These are phyloP conservation scores for Xanthoconium purpureum DNA, from an alignment of 768 basidiomycete species.

Conservation along the genomic window DNA sequence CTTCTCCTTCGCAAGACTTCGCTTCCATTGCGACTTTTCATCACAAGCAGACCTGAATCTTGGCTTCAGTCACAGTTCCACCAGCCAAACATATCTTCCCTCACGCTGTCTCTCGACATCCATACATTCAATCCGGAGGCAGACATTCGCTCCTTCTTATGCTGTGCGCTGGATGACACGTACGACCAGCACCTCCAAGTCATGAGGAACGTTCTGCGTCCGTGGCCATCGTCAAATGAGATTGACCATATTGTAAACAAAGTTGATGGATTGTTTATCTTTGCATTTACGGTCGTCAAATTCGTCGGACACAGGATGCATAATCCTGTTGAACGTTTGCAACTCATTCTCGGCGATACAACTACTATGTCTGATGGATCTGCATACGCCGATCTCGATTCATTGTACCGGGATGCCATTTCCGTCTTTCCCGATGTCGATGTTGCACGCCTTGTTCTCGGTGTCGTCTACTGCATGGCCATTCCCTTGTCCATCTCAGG, in stretches of 20 bases:
- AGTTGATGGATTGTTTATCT: conserved; percentile 28
- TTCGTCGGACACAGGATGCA: conserved; percentile 21
- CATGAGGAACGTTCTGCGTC: conserved; percentile 19
- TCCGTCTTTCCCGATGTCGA: conserved; percentile 18
- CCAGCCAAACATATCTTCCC: conserved; percentile 7
- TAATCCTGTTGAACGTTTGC: conserved; percentile 11
- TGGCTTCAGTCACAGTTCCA: conserved; percentile 22
- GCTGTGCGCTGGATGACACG: conserved; percentile 16
- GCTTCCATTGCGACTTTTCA: conserved; percentile 24
- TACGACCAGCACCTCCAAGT: conserved; percentile 17
- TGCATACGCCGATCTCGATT: conserved; percentile 20
- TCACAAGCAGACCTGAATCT: conserved; percentile 24
- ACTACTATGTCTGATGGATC: background rate
- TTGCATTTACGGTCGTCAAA: conserved; percentile 28
- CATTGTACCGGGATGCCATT: conserved; percentile 20
- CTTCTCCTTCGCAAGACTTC: conserved; percentile 10
- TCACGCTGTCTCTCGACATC: conserved; percentile 17
- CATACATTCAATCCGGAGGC: conserved; percentile 23
- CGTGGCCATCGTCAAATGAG: conserved; percentile 25
- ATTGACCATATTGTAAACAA: conserved; percentile 19
- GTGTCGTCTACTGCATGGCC: conserved; percentile 14
- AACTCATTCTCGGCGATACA: conserved; percentile 12
- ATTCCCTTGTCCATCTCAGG: conserved; percentile 11
- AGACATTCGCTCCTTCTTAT: conserved; percentile 24
- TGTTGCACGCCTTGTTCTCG: conserved; percentile 15